Evolutionary conservation across 2,329 filamentous ascomycete genomes (phyloP).

Genomic region (Calonectria multiphialidica): DNA sequence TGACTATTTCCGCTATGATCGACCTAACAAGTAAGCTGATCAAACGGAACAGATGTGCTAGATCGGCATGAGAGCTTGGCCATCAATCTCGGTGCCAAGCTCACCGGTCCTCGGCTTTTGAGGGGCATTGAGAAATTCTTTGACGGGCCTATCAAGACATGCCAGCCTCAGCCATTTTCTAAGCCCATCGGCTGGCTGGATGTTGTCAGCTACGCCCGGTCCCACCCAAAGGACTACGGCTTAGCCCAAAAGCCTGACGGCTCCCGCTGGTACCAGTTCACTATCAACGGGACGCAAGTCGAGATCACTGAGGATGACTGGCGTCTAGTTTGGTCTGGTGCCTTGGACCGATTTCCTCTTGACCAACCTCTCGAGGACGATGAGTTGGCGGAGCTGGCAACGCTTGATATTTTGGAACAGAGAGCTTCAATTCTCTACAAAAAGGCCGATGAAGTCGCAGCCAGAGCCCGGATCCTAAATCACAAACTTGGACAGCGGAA

Average conservation of each 20-base stretch:
- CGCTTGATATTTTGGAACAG: slow-evolving; percentile 85
- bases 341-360: slow-evolving; percentile 82
- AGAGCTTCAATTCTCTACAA: slow-evolving; percentile 83
- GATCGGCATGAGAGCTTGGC: slow-evolving; percentile 90
- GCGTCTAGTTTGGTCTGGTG: slow-evolving; percentile 84
- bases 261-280: slow-evolving; percentile 81
- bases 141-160: slow-evolving; percentile 77
- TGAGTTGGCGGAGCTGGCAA: slow-evolving; percentile 86
- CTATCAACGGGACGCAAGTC: slow-evolving; percentile 82
- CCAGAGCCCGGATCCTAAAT: slow-evolving; percentile 78
- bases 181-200: slow-evolving; percentile 84
- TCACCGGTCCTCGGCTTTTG: slow-evolving; percentile 84
- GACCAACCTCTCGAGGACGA: slow-evolving; percentile 87
- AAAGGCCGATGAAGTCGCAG: slow-evolving; percentile 79
- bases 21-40: slow-evolving; percentile 31
- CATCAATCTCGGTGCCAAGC: slow-evolving; percentile 85
- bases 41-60: slow-evolving; percentile 70
- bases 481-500: slow-evolving; percentile 70
- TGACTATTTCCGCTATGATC: background rate
- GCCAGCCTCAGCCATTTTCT: slow-evolving; percentile 66
- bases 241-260: slow-evolving; percentile 78
- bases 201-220: slow-evolving; percentile 85
- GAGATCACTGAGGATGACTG: slow-evolving; percentile 92
- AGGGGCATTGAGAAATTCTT: slow-evolving; percentile 90
- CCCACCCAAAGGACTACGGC: slow-evolving; percentile 82